Percentiles rank a stretch among this genome's conserved stretches.
Evolutionary conservation across 768 basidiomycete genomes (phyloP).

Genomic region (Lentinula lateritia): DNA sequence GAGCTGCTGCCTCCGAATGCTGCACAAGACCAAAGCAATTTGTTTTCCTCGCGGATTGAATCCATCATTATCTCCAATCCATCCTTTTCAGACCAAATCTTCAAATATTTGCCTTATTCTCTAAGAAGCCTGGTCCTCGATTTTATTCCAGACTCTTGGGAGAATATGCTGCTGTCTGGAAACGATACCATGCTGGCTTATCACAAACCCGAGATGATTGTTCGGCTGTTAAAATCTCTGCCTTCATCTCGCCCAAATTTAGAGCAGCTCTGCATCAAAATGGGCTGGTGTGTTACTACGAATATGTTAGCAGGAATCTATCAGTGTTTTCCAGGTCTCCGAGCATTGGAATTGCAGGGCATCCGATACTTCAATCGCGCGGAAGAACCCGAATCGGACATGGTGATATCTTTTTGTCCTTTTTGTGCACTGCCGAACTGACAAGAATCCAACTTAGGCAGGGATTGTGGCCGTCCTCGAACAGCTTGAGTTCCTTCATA

Average conservation of each 20-base stretch:
- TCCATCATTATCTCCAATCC: slow-evolving; percentile 1
- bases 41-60: slow-evolving; percentile 3
- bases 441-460: background rate
- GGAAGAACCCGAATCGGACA: slow-evolving; percentile 3
- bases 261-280: slow-evolving; percentile 1
- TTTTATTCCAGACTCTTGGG: slow-evolving; percentile 6
- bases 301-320: background rate
- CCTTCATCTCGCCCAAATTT: background rate
- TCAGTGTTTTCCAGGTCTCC: background rate
- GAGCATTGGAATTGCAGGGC: background rate
- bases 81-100: background rate
- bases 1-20: slow-evolving; percentile 2
- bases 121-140: background rate
- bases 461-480: background rate
- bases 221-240: background rate
- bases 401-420: background rate
- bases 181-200: slow-evolving; percentile 3
- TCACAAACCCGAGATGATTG: background rate
- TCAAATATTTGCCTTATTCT: background rate
- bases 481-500: background rate
- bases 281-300: slow-evolving; percentile 6
- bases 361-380: slow-evolving; percentile 8
- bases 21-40: background rate
- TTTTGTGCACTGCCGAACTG: background rate
- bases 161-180: slow-evolving; percentile 6